Conservation (phyloP, 1,284 basidiomycete species). For the Rhodotorula sp. region DNA sequence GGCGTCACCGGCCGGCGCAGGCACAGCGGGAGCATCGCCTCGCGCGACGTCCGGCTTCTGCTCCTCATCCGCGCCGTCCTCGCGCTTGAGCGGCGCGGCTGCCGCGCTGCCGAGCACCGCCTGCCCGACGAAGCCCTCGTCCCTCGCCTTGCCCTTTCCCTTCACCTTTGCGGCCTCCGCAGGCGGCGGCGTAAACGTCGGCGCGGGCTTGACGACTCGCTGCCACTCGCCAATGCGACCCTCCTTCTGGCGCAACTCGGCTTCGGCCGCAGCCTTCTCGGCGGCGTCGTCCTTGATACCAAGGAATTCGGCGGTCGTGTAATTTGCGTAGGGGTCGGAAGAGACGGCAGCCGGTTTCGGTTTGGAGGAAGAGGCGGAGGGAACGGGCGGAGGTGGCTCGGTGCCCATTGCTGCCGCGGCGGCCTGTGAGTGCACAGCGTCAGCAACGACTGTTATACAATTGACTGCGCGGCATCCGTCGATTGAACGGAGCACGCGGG, state of each 20-base stretch:
- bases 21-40: too few species aligned
- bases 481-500: too few species aligned
- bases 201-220: constrained; percentile 58
- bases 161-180: background rate
- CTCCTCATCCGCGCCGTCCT: background rate
- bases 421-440: constrained; percentile 43
- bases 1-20: background rate
- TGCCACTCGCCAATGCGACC: constrained; percentile 85
- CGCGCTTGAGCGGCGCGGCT: constrained; percentile 1
- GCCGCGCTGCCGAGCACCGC: background rate
- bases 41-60: background rate
- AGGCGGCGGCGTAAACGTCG: constrained; percentile 4
- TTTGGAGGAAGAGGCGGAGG: constrained; percentile 8
- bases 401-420: constrained; percentile 44
- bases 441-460: constrained; percentile 40
- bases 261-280: constrained; percentile 56
- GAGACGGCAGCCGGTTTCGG: constrained; percentile 48
- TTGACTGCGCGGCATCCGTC: background rate
- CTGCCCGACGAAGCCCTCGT: constrained; percentile 5
- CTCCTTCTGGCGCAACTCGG: constrained; percentile 61
- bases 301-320: constrained; percentile 78
- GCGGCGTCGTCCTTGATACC: constrained; percentile 67
- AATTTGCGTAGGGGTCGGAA: constrained; percentile 73
- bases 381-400: constrained; percentile 33
- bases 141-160: constrained; percentile 2